These are phyloP conservation scores for Fraxinus anomala DNA, from an alignment of 257 asterid species.

Conservation along the genomic window DNA sequence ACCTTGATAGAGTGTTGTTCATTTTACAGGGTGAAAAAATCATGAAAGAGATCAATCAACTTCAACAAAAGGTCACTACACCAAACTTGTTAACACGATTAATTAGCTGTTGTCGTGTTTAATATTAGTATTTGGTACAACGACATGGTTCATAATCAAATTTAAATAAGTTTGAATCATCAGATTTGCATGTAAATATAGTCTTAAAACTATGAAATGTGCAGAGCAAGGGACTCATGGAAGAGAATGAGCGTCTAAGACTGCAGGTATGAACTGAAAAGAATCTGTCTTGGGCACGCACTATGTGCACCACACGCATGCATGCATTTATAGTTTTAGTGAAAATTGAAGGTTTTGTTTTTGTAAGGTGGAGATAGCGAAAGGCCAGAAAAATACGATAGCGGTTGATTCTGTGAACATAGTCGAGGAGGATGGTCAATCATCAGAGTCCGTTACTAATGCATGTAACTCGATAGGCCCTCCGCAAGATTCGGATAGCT, in stretches of 20 bases:
- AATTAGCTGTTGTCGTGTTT: background rate
- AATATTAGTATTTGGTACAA: too few relatives aligned
- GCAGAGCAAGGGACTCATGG: constrained; percentile 72
- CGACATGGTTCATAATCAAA: background rate
- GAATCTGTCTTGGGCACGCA: background rate
- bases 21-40: constrained; percentile 64
- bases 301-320: background rate
- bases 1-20: background rate
- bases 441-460: constrained; percentile 68
- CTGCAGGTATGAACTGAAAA: constrained; percentile 45
- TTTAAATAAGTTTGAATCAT: background rate
- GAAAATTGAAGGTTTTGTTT: background rate
- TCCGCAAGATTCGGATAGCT: constrained; percentile 65
- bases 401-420: constrained; percentile 42
- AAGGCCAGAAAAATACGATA: constrained; percentile 22
- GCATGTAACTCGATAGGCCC: constrained; percentile 47
- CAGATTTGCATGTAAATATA: background rate
- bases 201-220: background rate
- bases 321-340: background rate
- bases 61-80: constrained; percentile 65
- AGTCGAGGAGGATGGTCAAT: constrained; percentile 63
- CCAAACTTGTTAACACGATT: background rate
- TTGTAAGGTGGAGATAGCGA: constrained; percentile 32
- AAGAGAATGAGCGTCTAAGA: constrained; percentile 60
- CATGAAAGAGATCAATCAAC: constrained; percentile 64